These are phyloP conservation scores for Penicillium oxalicum DNA, from an alignment of 2,329 filamentous ascomycete genomes.

Conservation along the genomic window DNA sequence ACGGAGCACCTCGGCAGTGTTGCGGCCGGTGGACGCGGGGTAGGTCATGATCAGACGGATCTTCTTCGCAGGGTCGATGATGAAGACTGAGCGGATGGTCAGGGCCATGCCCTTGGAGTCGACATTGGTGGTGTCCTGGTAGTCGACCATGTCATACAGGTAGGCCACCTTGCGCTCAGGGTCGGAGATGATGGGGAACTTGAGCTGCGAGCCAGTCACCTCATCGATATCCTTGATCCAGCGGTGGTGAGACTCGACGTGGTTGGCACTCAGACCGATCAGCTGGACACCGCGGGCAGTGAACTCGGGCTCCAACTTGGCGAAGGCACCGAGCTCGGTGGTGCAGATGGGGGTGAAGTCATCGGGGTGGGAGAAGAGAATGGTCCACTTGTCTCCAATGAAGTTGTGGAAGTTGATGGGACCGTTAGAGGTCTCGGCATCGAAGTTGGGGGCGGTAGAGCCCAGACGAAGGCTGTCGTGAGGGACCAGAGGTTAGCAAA, in stretches of 20 bases:
- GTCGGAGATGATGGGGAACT: slow-evolving; percentile 77
- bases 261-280: slow-evolving; percentile 82
- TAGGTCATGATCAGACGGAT: slow-evolving; percentile 90
- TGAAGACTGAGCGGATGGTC: slow-evolving; percentile 90
- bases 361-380: slow-evolving; percentile 64
- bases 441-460: slow-evolving; percentile 62
- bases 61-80: slow-evolving; percentile 90
- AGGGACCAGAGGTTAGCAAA: slow-evolving; percentile 8
- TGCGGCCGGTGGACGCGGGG: slow-evolving; percentile 82
- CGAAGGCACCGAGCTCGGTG: slow-evolving; percentile 89
- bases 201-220: slow-evolving; percentile 63
- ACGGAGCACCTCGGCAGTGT: slow-evolving; percentile 71
- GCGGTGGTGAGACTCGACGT: slow-evolving; percentile 70
- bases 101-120: slow-evolving; percentile 69
- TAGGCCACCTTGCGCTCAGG: slow-evolving; percentile 71
- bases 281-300: slow-evolving; percentile 81
- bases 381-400: slow-evolving; percentile 64
- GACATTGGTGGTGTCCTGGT: slow-evolving; percentile 75
- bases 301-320: slow-evolving; percentile 87
- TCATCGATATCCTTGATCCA: slow-evolving; percentile 90
- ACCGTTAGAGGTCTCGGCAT: slow-evolving; percentile 61
- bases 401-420: slow-evolving; percentile 66
- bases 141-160: slow-evolving; percentile 76
- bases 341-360: slow-evolving; percentile 97
- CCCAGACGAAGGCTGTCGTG: slow-evolving; percentile 54